These are phyloP conservation scores for Vaccinium darrowii DNA, from an alignment of 148 eudicot species.

Conservation along the genomic window DNA sequence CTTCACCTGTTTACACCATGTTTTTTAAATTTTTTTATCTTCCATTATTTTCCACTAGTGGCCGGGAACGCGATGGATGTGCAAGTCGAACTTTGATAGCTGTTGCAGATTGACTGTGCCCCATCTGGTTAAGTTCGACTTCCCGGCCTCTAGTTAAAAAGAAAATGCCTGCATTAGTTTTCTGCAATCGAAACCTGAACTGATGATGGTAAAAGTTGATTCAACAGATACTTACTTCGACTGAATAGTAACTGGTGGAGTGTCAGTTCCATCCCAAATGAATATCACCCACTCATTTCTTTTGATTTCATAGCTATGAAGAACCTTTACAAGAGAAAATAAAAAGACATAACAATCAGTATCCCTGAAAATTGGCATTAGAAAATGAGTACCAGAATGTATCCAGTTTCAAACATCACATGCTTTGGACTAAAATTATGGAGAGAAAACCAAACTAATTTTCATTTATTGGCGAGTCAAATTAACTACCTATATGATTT, in stretches of 20 bases:
- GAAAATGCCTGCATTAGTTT: not conserved
- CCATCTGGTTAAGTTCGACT: too few relatives aligned
- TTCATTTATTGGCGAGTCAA: not conserved
- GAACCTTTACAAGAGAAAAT: slow-evolving; percentile 40
- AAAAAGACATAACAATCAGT: not conserved
- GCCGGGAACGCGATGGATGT: too few relatives aligned
- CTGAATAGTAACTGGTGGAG: slow-evolving; percentile 51
- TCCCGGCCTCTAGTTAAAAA: not conserved
- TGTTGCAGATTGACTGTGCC: too few relatives aligned
- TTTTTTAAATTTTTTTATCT: too few relatives aligned
- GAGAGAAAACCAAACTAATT: not conserved
- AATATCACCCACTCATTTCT: slow-evolving; percentile 60
- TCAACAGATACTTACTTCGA: slow-evolving; percentile 48
- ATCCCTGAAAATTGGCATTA: not conserved
- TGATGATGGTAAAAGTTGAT: not conserved
- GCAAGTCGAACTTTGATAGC: too few relatives aligned
- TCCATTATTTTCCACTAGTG: too few relatives aligned
- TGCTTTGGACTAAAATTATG: not conserved
- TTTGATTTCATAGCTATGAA: slow-evolving; percentile 52
- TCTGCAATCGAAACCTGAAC: not conserved
- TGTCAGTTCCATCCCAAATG: slow-evolving; percentile 95
- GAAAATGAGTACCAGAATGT: not conserved
- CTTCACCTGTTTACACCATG: too few relatives aligned
- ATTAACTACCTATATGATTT: not conserved
- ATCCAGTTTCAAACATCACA: not conserved